Percentiles rank a stretch among this genome's conserved stretches.
Evolutionary conservation across 2,329 filamentous ascomycete genomes (phyloP).

Genomic region (Fusarium citri): DNA sequence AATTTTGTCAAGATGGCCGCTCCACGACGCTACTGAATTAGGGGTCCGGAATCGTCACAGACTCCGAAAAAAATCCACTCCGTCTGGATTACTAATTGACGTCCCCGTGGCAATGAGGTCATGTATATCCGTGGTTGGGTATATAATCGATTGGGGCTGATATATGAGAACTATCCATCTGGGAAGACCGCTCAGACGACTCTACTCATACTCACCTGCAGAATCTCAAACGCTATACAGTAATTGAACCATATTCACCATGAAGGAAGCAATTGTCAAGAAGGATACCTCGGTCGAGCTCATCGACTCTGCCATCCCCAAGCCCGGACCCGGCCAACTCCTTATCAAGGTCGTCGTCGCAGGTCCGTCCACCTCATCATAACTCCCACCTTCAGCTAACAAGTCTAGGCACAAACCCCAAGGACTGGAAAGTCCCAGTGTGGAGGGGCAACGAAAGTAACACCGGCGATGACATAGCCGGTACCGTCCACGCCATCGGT

Average conservation of each 20-base stretch:
- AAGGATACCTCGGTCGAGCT: constrained; percentile 14
- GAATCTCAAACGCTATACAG: no score
- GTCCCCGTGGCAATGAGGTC: constrained; percentile 2
- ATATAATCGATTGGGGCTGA: neutral
- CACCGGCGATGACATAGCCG: constrained; percentile 45
- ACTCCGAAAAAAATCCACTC: constrained; percentile 3
- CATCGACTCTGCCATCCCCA: constrained; percentile 11
- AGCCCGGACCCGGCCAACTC: constrained; percentile 1
- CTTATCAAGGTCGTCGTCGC: constrained; percentile 23
- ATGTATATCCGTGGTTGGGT: neutral
- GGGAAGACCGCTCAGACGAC: no score
- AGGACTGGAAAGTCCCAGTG: constrained; percentile 45
- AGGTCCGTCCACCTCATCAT: neutral
- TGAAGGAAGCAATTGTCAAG: constrained; percentile 28
- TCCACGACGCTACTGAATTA: neutral
- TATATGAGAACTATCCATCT: neutral
- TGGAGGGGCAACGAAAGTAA: constrained; percentile 1
- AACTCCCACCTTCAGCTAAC: accelerated
- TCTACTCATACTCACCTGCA: no score
- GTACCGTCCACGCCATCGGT: constrained; percentile 35
- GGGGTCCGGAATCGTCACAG: neutral
- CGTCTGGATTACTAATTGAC: neutral
- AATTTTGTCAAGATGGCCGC: neutral
- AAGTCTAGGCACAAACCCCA: constrained; percentile 40
- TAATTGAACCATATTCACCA: neutral